phyloP scores from a whole-genome alignment of 192 early-diverging fungal species.

The Coemansia sp. region DNA sequence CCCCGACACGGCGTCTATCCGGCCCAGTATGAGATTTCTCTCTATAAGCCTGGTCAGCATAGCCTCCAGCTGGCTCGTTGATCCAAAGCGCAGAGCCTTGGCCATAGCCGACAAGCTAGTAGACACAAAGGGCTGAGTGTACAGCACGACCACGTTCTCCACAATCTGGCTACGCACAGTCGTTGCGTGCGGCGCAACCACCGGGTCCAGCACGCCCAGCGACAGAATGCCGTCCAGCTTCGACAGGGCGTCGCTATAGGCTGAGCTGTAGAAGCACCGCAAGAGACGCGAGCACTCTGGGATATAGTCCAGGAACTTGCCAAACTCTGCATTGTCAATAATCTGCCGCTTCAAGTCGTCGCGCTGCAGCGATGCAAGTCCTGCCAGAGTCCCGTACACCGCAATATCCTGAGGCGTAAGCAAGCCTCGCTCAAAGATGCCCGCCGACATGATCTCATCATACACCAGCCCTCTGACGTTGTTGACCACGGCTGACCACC shows the following conservation, averaged over 20 bases:
- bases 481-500: slow-evolving; percentile 26
- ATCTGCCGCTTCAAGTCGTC: slow-evolving; percentile 29
- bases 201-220: slow-evolving; percentile 36
- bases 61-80: slow-evolving; percentile 28
- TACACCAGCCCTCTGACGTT: slow-evolving; percentile 13
- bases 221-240: slow-evolving; percentile 29
- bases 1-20: slow-evolving; percentile 42
- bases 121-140: slow-evolving; percentile 45
- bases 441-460: neutral
- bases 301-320: slow-evolving; percentile 46
- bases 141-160: slow-evolving; percentile 47
- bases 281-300: slow-evolving; percentile 44
- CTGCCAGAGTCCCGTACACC: slow-evolving; percentile 47
- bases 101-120: slow-evolving; percentile 40
- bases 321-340: slow-evolving; percentile 31
- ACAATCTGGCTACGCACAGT: slow-evolving; percentile 18
- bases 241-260: slow-evolving; percentile 35
- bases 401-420: slow-evolving; percentile 39
- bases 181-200: slow-evolving; percentile 27
- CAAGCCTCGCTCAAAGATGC: slow-evolving; percentile 17
- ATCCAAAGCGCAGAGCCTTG: slow-evolving; percentile 27
- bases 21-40: slow-evolving; percentile 25
- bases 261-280: slow-evolving; percentile 31
- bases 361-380: slow-evolving; percentile 31
- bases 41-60: slow-evolving; percentile 40